Percentiles rank a stretch among this genome's conserved stretches.
These are phyloP conservation scores for Quercus agrifolia DNA, from an alignment of 306 rosid species.

Conservation along the genomic window DNA sequence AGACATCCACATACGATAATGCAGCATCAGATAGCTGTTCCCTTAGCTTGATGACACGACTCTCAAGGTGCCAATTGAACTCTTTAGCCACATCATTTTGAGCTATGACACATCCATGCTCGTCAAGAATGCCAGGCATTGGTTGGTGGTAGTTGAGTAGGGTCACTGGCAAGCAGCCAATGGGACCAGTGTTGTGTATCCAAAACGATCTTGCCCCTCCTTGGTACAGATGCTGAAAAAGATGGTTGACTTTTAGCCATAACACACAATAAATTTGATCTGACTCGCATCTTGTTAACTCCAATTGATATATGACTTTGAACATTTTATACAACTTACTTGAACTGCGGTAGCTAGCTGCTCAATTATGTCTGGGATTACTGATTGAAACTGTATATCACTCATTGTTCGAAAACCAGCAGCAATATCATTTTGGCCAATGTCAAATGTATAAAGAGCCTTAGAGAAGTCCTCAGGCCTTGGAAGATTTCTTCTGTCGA, in stretches of 20 bases:
- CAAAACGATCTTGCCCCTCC: slow-evolving; percentile 72
- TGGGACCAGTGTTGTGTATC: slow-evolving; percentile 92
- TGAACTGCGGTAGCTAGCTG: slow-evolving; percentile 43
- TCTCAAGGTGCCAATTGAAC: slow-evolving; percentile 56
- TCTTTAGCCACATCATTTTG: slow-evolving; percentile 61
- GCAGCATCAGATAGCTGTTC: slow-evolving; percentile 44
- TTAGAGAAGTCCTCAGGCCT: slow-evolving; percentile 59
- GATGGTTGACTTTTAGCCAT: background rate
- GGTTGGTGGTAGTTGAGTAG: slow-evolving; percentile 27
- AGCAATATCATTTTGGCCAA: slow-evolving; percentile 83
- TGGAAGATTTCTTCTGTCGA: slow-evolving; percentile 38
- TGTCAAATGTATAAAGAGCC: slow-evolving; percentile 70
- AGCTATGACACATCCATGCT: slow-evolving; percentile 50
- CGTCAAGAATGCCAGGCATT: slow-evolving; percentile 40
- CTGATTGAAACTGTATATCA: slow-evolving; percentile 23
- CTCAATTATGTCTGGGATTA: slow-evolving; percentile 43
- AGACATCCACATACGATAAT: slow-evolving; percentile 59
- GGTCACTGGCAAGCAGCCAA: slow-evolving; percentile 63
- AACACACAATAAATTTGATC: background rate
- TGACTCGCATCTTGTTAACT: background rate
- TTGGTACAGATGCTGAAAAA: slow-evolving; percentile 38
- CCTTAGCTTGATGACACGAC: slow-evolving; percentile 41
- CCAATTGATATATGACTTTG: background rate
- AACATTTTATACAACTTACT: slow-evolving; percentile 30
- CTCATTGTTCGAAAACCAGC: slow-evolving; percentile 42